A percentile compares a stretch with the other conserved stretches of the same genome.
Conservation (phyloP, 352 stramenopile genomes). For the Phytophthora pistaciae region DNA sequence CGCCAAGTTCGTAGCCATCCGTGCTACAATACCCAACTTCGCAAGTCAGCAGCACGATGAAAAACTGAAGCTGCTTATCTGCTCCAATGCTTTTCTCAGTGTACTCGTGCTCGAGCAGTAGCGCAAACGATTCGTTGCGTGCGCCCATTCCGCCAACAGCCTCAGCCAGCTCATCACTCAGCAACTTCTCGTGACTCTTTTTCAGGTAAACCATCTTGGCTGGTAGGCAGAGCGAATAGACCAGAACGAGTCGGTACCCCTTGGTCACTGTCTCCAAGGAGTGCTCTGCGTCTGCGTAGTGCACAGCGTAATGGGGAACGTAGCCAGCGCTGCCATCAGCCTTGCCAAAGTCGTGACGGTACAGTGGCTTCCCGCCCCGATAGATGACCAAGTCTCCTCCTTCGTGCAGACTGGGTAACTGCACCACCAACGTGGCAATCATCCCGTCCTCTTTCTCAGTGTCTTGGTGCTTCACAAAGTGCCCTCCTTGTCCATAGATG, state of each 20-base stretch:
- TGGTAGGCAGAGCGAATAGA: constrained; percentile 38
- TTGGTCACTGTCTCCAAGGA: constrained; percentile 27
- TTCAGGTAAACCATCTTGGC: constrained; percentile 3
- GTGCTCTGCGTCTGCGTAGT: constrained; percentile 41
- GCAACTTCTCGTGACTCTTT: not conserved
- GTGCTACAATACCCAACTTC: not conserved
- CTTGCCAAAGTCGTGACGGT: constrained; percentile 23
- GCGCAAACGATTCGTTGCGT: constrained; percentile 36
- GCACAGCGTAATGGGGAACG: constrained; percentile 30
- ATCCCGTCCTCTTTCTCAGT: constrained; percentile 59
- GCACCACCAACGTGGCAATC: constrained; percentile 54
- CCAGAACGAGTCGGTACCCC: constrained; percentile 30
- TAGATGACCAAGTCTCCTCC: constrained; percentile 29
- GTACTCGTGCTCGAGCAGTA: constrained; percentile 21
- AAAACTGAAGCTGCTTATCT: constrained; percentile 16
- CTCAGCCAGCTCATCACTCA: constrained; percentile 5
- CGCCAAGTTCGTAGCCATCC: not conserved
- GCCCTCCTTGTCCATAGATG: not conserved
- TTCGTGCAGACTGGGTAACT: constrained; percentile 32
- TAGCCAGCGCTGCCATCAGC: constrained; percentile 12
- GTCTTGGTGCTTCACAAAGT: constrained; percentile 48
- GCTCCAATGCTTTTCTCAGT: constrained; percentile 12
- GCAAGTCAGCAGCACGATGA: constrained; percentile 8
- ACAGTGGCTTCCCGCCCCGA: not conserved
- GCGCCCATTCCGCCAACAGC: constrained; percentile 40